Conservation (phyloP, 345 rosid species). For the Eucalyptus pauciflora region DNA sequence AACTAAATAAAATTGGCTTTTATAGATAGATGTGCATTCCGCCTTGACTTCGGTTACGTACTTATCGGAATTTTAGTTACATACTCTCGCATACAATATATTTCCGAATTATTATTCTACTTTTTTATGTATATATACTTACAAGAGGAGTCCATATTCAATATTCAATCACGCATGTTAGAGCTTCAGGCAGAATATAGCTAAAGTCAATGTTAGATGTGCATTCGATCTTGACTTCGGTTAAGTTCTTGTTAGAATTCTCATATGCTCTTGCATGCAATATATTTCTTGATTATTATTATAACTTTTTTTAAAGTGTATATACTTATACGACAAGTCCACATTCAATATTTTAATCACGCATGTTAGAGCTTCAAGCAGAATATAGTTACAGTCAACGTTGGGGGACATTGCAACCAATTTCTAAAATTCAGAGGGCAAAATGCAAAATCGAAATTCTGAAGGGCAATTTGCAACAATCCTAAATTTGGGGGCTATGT, state of each 20-base stretch:
- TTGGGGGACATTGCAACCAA: background rate
- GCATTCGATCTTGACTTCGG: background rate
- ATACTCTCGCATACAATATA: background rate
- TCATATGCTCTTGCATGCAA: no score
- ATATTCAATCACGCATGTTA: background rate
- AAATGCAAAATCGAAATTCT: background rate
- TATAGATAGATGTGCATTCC: background rate
- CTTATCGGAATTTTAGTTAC: background rate
- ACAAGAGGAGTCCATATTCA: background rate
- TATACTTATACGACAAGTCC: background rate
- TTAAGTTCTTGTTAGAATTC: background rate
- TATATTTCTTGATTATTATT: no score
- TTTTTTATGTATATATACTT: background rate
- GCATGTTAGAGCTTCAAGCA: background rate
- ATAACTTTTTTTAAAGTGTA: no score
- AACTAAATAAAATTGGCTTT: background rate
- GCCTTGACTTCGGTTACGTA: background rate
- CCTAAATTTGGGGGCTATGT: background rate
- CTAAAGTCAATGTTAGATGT: background rate
- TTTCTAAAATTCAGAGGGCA: background rate
- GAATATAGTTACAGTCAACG: background rate
- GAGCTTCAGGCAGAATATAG: background rate
- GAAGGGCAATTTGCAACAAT: background rate
- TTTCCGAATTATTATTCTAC: background rate
- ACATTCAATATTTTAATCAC: background rate